Percentiles rank a stretch among this genome's conserved stretches.
Evolutionary conservation across 2,329 filamentous ascomycete genomes (phyloP).

Genomic region (Ophiostoma sp.): DNA sequence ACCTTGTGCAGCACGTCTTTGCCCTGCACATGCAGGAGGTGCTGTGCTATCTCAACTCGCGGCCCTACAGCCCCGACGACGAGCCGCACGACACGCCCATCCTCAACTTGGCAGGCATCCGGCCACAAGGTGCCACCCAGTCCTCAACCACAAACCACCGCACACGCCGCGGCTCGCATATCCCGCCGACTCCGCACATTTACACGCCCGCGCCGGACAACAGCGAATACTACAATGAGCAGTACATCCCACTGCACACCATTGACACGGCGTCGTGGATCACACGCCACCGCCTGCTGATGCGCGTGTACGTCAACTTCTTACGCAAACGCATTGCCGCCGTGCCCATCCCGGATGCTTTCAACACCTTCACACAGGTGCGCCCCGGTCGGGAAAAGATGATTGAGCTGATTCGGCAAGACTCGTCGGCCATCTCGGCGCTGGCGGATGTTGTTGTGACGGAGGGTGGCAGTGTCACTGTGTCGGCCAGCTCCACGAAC

Average conservation of each 20-base stretch:
- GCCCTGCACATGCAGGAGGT: constrained; percentile 53
- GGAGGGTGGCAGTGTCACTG: not conserved
- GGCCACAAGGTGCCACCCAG: not conserved
- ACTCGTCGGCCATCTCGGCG: not conserved
- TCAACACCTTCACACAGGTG: constrained; percentile 14
- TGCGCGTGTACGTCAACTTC: constrained; percentile 53
- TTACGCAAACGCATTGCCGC: constrained; percentile 44
- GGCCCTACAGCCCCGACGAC: constrained; percentile 34
- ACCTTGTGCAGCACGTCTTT: constrained; percentile 48
- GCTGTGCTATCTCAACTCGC: constrained; percentile 48
- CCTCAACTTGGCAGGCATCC: not conserved
- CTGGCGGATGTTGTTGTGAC: not conserved
- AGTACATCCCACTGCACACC: constrained; percentile 41
- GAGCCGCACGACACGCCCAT: constrained; percentile 23
- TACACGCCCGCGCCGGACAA: constrained; percentile 16
- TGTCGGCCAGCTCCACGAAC: not conserved
- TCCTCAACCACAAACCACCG: not conserved
- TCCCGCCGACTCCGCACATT: not conserved
- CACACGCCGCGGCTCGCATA: constrained; percentile 26
- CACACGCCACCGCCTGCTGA: constrained; percentile 51
- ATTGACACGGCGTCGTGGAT: constrained; percentile 50
- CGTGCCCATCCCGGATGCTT: constrained; percentile 29
- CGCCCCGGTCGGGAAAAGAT: not conserved
- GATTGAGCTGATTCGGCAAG: not conserved
- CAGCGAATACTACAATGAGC: constrained; percentile 21